Evolutionary conservation across 768 basidiomycete species (phyloP).

Genomic region (Termitomyces sp.): DNA sequence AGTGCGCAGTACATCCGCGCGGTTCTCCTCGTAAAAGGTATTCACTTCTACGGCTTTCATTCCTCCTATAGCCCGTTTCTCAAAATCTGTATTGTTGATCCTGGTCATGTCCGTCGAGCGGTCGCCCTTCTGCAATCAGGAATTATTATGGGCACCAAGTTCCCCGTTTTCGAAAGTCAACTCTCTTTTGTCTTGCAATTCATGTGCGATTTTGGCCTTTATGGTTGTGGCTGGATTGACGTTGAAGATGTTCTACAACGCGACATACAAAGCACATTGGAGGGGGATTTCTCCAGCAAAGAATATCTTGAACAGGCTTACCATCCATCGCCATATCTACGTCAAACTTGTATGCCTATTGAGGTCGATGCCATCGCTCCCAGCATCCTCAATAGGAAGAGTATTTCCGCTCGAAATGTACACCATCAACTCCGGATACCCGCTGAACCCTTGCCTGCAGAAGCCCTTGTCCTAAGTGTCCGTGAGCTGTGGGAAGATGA

Average conservation of each 20-base stretch:
- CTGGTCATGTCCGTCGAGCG: conserved; percentile 62
- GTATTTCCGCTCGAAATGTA: conserved; percentile 57
- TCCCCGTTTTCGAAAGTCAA: conserved; percentile 86
- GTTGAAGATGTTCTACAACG: conserved; percentile 66
- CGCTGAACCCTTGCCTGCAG: conserved; percentile 44
- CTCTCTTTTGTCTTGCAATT: conserved; percentile 88
- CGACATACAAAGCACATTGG: conserved; percentile 26
- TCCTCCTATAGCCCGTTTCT: conserved; percentile 82
- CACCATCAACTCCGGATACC: conserved; percentile 71
- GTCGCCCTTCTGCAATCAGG: conserved; percentile 80
- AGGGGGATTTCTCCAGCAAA: conserved; percentile 30
- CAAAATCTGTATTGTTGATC: conserved; percentile 78
- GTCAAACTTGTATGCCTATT: conserved; percentile 64
- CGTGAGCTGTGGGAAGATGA: conserved; percentile 98
- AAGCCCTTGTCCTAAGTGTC: conserved; percentile 83
- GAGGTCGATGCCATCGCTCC: conserved; percentile 83
- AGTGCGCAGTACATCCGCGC: conserved; percentile 67
- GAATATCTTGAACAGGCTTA: conserved; percentile 27
- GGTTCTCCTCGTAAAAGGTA: conserved; percentile 86
- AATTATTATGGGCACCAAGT: conserved; percentile 75
- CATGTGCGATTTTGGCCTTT: conserved; percentile 91
- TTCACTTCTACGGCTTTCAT: conserved; percentile 95
- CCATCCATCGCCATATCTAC: conserved; percentile 53
- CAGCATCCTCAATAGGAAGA: conserved; percentile 83
- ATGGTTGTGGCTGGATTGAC: conserved; percentile 91